Evolutionary conservation across 805 yeast genomes (phyloP), one percentile per base, ranked within the genome.

Genomic region (Cephaloascus fragrans): DNA sequence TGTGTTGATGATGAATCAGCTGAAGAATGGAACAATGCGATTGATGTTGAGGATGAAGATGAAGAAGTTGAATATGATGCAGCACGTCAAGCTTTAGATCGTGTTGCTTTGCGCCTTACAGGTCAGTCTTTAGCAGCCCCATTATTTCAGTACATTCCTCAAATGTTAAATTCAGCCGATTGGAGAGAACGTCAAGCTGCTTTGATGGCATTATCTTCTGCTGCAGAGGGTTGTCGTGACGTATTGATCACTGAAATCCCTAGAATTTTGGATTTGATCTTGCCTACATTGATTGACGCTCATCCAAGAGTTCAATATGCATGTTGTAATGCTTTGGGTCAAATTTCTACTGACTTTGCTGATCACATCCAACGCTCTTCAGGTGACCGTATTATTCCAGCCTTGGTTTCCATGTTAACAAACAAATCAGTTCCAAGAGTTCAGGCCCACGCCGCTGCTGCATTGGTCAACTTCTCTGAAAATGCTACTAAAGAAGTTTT

Each of bases 111-210:
- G 48, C 80, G 75, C 53, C 69, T 93, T 38, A 88, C 84, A 31
- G 97, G 97, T 36, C 80, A 78, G 52, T 71, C 80, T 14, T 69
- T 93, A 44, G 94, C 95, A 10, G 82, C 80, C 16, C 94, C 95
- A 15, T 67, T 93, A 41, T 93, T 93, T 65, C 84, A 83, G 54
- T 83, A 76, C 56, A 69, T 93, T 42, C 96, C 96, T 16, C 77
- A 75, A 41, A 85, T 93, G 96, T 61, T 86, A 17, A 65, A 66
- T 40, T 80, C 95, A 2, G 55, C 65, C 26, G 74, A 77, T 44
- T 93, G 98, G 98, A 80, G 95, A 57, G 95, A 88, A 57, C 81
- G 96, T 45, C 96, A 89, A 57, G 98, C 96, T 18, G 95, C 97
- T 2, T 64, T 93, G 40, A 93, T 93, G 97, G 97, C 97, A 0